Evolutionary conservation across 129 eudicot genomes (phyloP), one percentile per base, ranked within the genome.

Genomic region (Ambrosia trifida): DNA sequence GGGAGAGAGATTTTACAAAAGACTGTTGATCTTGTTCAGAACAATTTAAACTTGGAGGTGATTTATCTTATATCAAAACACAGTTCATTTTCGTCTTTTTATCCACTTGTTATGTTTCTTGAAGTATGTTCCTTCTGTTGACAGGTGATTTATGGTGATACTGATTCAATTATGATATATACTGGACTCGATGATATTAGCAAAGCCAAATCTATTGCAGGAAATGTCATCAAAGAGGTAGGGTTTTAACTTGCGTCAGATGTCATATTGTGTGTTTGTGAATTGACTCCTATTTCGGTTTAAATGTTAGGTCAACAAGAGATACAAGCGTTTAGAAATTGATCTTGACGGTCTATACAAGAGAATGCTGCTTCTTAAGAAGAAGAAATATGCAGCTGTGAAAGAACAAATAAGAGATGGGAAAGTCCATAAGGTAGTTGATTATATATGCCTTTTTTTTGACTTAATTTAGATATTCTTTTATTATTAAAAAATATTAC

Each of bases 311-410:
- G 99, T 95, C 30, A 95, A 95, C 84, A 90, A 90, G 86, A 95
- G 90, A 72, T 95, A 95, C 83, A 90, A 80, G 77, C 80, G 90
- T 41, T 85, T 95, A 72, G 99, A 95, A 78, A 95, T 95, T 79
- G 99, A 95, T 82, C 96, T 95, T 70, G 99, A 95, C 77, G 99
- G 99, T 61, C 45, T 95, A 73, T 95, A 95, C 86, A 95, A 88
- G 86, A 86, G 99, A 78, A 95, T 95, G 99, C 86, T 95, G 57
- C 85, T 95, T 60, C 91, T 95, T 71, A 95, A 95, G 88, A 95
- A 95, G 83, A 95, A 95, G 89, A 95, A 95, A 79, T 95, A 95
- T 78, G 99, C 99, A 76, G 99, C 99, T 66, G 94, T 95, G 76
- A 95, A 95, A 76, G 82, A 90, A 76, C 96, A 95, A 46, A 81